Evolutionary conservation across 1,139 yeast species (phyloP).

Genomic region (Nakaseomyces glabratus): DNA sequence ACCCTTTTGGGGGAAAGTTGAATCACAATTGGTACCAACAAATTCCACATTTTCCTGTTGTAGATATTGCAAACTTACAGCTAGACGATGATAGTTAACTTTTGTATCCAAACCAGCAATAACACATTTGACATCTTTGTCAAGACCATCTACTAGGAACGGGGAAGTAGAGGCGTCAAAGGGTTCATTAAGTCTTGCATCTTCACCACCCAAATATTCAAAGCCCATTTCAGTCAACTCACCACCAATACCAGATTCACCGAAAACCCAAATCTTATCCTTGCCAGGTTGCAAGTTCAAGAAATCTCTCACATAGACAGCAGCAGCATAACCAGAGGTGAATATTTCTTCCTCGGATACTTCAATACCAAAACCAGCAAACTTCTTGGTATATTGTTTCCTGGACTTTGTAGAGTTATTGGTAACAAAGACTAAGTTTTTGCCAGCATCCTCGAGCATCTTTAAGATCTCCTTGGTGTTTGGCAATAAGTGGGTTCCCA

Average conservation of each 20-base stretch:
- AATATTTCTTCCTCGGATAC: conserved; percentile 69
- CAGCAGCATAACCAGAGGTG: conserved; percentile 87
- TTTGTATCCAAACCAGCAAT: conserved; percentile 76
- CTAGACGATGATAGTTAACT: conserved; percentile 71
- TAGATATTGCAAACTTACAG: conserved; percentile 75
- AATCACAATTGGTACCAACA: conserved; percentile 91
- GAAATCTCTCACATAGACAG: conserved; percentile 73
- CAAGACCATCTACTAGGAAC: conserved; percentile 43
- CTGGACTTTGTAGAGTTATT: conserved; percentile 92
- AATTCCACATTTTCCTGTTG: conserved; percentile 60
- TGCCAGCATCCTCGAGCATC: conserved; percentile 42
- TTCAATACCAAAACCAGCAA: conserved; percentile 60
- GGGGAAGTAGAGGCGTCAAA: conserved; percentile 40
- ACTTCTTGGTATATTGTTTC: conserved; percentile 63
- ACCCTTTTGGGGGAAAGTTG: conserved; percentile 88
- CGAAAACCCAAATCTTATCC: conserved; percentile 79
- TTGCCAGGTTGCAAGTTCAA: conserved; percentile 53
- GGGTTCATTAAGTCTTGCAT: conserved; percentile 34
- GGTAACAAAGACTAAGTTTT: conserved; percentile 79
- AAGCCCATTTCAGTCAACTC: conserved; percentile 66
- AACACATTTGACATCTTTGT: conserved; percentile 74
- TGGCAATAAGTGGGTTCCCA: conserved; percentile 67
- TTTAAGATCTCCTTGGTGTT: conserved; percentile 59
- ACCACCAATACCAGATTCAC: conserved; percentile 71
- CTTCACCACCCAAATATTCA: conserved; percentile 67